Conservation (phyloP, 768 basidiomycete species). For the Myochromella boudieri region DNA sequence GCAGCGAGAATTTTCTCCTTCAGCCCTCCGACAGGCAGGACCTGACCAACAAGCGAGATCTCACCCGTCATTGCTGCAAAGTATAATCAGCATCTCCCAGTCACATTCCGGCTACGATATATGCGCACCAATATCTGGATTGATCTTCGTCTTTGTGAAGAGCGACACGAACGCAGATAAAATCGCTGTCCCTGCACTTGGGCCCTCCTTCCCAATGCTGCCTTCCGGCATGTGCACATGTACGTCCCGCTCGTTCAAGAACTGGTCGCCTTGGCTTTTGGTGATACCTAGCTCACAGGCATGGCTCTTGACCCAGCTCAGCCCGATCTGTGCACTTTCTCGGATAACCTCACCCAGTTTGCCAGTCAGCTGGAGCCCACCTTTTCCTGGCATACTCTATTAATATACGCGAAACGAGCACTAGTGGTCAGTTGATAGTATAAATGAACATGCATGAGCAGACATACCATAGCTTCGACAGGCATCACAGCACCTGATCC, state of each 20-base stretch:
- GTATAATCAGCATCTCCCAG: background rate
- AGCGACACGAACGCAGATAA: conserved; percentile 88
- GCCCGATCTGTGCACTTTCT: conserved; percentile 92
- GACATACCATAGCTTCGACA: conserved; percentile 87
- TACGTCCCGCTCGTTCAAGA: conserved; percentile 83
- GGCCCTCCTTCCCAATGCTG: conserved; percentile 92
- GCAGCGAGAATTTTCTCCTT: conserved; percentile 98
- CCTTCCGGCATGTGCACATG: conserved; percentile 99
- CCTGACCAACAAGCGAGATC: conserved; percentile 94
- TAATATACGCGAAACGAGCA: no score
- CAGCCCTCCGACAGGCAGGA: conserved; percentile 92
- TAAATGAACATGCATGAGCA: no score
- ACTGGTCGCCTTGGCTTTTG: conserved; percentile 63
- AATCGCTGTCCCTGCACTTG: conserved; percentile 94
- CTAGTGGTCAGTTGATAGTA: no score
- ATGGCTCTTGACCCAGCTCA: conserved; percentile 92
- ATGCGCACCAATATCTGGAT: conserved; percentile 84
- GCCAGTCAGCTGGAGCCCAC: conserved; percentile 87
- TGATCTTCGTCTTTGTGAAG: conserved; percentile 81
- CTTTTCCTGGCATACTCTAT: conserved; percentile 98
- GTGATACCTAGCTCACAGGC: conserved; percentile 90
- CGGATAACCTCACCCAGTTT: conserved; percentile 98
- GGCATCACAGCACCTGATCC: conserved; percentile 98
- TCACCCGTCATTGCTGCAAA: conserved; percentile 93
- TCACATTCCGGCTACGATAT: background rate